Conservation (phyloP, 2,329 filamentous ascomycete genomes). For the Didymellaceae sp. region DNA sequence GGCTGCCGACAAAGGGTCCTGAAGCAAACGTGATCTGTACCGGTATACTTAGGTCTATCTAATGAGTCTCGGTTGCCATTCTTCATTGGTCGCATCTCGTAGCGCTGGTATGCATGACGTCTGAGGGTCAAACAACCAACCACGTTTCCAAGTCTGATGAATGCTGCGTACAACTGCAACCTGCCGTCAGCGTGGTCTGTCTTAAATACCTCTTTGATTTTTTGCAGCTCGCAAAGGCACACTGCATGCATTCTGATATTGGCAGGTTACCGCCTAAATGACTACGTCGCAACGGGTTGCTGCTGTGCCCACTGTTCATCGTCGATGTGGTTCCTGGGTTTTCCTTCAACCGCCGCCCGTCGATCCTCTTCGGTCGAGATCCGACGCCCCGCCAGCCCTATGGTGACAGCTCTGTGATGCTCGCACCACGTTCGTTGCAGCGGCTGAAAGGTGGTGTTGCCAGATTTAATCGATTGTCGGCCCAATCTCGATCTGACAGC, state of each 20-base stretch:
- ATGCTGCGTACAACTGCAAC: neutral
- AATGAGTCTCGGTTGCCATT: too few relatives aligned
- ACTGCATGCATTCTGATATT: neutral
- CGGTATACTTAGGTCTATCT: too few relatives aligned
- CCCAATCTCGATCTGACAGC: constrained; percentile 16
- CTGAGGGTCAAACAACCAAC: neutral
- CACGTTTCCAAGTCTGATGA: neutral
- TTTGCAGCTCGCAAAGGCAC: neutral
- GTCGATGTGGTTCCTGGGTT: constrained; percentile 1
- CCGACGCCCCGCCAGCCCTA: constrained; percentile 7
- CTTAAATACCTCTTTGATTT: too few relatives aligned
- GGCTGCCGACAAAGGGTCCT: too few relatives aligned
- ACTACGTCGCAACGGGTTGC: too few relatives aligned
- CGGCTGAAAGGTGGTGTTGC: constrained; percentile 1
- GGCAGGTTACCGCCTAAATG: too few relatives aligned
- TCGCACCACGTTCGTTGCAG: neutral
- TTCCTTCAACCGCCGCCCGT: neutral
- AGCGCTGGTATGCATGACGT: neutral
- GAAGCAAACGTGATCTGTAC: too few relatives aligned
- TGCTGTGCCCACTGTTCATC: neutral
- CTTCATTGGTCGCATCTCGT: too few relatives aligned
- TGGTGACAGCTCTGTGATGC: neutral
- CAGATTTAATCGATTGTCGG: constrained; percentile 3
- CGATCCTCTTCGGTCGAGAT: constrained; percentile 4
- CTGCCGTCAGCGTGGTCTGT: too few relatives aligned